Base-by-base conservation (phyloP, 345 rosid species). In the Hevea brasiliensis region DNA sequence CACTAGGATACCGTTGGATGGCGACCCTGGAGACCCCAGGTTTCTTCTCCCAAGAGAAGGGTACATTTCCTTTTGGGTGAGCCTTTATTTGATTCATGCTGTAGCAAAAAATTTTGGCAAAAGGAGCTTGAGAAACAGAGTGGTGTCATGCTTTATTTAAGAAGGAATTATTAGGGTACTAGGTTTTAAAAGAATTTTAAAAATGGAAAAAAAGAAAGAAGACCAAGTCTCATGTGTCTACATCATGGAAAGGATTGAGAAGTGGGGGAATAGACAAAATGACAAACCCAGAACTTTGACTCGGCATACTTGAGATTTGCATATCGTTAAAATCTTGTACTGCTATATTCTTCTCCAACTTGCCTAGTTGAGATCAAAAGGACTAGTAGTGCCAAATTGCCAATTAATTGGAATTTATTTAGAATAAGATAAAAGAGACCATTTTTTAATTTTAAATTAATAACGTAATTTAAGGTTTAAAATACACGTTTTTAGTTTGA, bases 11-110 rank as follows among this genome's bases (percentile, higher is more conserved):
- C 29, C 18, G 47, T 6, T 65, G 45, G 42, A 61, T 29, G 64
- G 5, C 35, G 65, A 61, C 35, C 76, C 79, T 86, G 72, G 84
- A 74, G 14, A 74, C 65, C 1, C 82, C 83, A 7, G 86, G 86
- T 44, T 61, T 65, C 65, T 79, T 69, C 76, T 81, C 87, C 87
- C 87, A 81, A 24, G 85, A 74, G 41, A 86, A 86, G 69, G 89
- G 83, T 40, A 82, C 72, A 10, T 51, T 65, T 6, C 72, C 76
- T 35, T 65, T 74, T 8, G 72, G 29, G n/a, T 32, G 45, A 67
- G n/a, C 53, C 72, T 65, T 73, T 29, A 44, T 67, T 68, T 63
- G 72, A 37, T 67, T 74, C 81, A 79, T 73, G 1, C 20, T 0
- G 0, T 5, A 26, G 3, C 4, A 14, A 66, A 13, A 3, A 9